Evolutionary conservation across 2,329 filamentous ascomycete species (phyloP).

Genomic region (Colletotrichum brevisporum): DNA sequence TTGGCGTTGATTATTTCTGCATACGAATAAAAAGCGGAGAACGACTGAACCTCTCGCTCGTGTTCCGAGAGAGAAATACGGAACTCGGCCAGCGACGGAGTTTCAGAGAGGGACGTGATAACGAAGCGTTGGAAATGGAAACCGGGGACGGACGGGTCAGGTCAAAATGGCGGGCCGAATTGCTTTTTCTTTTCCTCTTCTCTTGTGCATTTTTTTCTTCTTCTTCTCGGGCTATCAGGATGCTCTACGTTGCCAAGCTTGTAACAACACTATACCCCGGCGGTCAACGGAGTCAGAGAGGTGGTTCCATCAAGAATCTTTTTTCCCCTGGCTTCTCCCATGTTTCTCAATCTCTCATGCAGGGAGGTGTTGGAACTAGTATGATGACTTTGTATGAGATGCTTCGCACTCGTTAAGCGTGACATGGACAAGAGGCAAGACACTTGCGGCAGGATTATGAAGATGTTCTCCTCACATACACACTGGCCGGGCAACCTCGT

Average conservation of each 20-base stretch:
- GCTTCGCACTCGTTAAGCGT: too few species aligned
- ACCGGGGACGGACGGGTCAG: neutral
- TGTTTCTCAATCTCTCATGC: neutral
- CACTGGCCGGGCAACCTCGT: too few species aligned
- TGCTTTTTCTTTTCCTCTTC: constrained; percentile 1
- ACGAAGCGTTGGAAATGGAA: constrained; percentile 14
- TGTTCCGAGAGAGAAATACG: neutral
- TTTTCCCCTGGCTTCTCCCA: neutral
- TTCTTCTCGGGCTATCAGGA: constrained; percentile 27
- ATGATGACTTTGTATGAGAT: neutral
- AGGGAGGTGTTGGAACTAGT: neutral
- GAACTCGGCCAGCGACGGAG: neutral
- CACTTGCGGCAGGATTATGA: too few species aligned
- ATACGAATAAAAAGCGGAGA: neutral
- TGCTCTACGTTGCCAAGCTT: constrained; percentile 23
- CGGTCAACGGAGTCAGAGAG: constrained; percentile 24
- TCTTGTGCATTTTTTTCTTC: neutral
- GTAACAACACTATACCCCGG: constrained; percentile 29
- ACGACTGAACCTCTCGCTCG: neutral
- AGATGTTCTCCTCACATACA: too few species aligned
- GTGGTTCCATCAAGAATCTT: neutral
- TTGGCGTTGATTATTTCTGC: constrained; percentile 27
- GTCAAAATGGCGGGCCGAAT: constrained; percentile 11
- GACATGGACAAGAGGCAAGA: too few species aligned
- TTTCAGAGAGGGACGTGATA: constrained; percentile 6